phyloP scores from a whole-genome alignment of 2,329 filamentous ascomycete species.

The Metarhizium guizhouense region DNA sequence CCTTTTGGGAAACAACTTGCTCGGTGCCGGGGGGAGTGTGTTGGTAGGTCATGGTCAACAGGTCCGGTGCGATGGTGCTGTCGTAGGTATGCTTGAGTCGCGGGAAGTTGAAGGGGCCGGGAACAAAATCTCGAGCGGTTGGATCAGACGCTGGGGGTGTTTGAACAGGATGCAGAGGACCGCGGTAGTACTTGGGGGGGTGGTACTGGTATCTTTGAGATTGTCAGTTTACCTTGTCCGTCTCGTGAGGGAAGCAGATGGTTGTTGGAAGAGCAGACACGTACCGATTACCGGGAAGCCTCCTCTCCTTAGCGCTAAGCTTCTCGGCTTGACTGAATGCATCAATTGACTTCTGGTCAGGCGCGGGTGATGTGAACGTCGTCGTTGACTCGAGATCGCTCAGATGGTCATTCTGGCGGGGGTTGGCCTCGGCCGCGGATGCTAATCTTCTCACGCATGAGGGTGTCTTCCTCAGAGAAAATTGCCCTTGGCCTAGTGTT shows the following conservation, averaged over 20 bases:
- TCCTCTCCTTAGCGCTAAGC: slow-evolving; percentile 22
- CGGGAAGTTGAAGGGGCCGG: slow-evolving; percentile 82
- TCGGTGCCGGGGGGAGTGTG: slow-evolving; percentile 73
- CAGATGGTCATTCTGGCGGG: slow-evolving; percentile 20
- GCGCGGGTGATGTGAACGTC: slow-evolving; percentile 34
- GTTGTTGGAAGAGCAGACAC: slow-evolving; percentile 5
- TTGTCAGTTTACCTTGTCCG: background rate
- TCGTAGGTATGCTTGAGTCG: slow-evolving; percentile 87
- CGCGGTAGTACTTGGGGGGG: slow-evolving; percentile 88
- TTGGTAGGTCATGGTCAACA: slow-evolving; percentile 80
- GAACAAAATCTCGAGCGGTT: slow-evolving; percentile 76
- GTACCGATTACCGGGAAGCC: slow-evolving; percentile 40
- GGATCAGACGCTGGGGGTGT: slow-evolving; percentile 81
- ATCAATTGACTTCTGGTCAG: slow-evolving; percentile 28
- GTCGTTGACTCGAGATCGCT: slow-evolving; percentile 43
- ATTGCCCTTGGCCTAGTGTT: slow-evolving; percentile 19
- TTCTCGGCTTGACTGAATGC: slow-evolving; percentile 32
- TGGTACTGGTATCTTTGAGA: slow-evolving; percentile 81
- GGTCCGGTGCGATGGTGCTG: slow-evolving; percentile 74
- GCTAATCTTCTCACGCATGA: slow-evolving; percentile 30
- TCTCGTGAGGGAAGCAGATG: background rate
- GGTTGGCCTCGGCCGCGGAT: slow-evolving; percentile 28
- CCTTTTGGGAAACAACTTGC: slow-evolving; percentile 34
- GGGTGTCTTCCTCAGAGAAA: slow-evolving; percentile 15
- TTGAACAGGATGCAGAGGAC: slow-evolving; percentile 86